Base-by-base conservation (phyloP, 1,284 basidiomycete genomes). In the Coriolopsis trogii region DNA sequence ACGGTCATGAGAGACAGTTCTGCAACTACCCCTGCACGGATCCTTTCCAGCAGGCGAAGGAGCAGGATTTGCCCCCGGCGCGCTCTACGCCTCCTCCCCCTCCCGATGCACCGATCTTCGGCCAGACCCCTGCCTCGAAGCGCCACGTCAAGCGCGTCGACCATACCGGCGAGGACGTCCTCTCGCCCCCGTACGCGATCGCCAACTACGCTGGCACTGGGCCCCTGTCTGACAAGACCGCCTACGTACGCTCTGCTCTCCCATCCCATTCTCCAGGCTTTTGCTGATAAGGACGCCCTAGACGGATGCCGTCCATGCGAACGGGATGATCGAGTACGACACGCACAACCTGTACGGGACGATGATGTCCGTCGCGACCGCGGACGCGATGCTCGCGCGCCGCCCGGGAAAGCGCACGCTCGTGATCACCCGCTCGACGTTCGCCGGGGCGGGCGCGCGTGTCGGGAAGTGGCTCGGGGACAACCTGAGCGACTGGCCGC, bases 381-480 rank as follows among this genome's bases (percentile, higher is more conserved):
- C 75, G 34, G 66, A 81, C 21, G 85, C 86, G 3, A 78, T 89
- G 76, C 70, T 82, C 16, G 72, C 76, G 1, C 80, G 85, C 28
- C 74, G 82, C 16, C 85, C 86, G 3, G 82, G 78, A 1, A 68
- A 77, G 43, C 79, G 81, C 1, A 78, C 87, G 0, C 73, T 89
- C 43, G 74, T 89, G 54, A 86, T 89, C 60, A 87, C 86, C 0
- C 84, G 87, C 33, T 87, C 85, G 15, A 88, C 85, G 3, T 89
- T 87, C 63, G 80, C 81, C 3, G 85, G 86, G 36, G 83, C 82
- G 6, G 87, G 87, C 3, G 67, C 70, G 16, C 74, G 80, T 40
- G 81, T 82, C 23, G 83, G 83, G n/a, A 86, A 87, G 65, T 88
- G 84, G 85, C 73, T 87, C 3, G 85, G 85, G 5, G 84, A 87